A percentile compares a stretch with the other conserved stretches of the same genome.
Conservation (phyloP, 495 filamentous ascomycete genomes). For the Trichoderma asperelloides region DNA sequence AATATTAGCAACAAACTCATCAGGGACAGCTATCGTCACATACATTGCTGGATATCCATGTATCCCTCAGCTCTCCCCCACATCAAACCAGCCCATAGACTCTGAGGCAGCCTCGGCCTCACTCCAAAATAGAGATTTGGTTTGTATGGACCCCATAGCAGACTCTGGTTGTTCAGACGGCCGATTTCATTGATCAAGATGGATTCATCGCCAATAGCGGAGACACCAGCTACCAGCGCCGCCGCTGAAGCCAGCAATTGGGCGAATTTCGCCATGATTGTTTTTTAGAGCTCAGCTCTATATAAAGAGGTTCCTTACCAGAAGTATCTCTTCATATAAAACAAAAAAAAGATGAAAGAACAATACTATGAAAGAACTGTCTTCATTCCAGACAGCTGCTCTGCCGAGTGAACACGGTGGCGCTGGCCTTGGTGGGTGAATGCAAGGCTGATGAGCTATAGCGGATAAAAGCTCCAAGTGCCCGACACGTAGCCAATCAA, state of each 20-base stretch:
- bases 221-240: neutral
- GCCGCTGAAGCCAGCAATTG: conserved; percentile 3
- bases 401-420: neutral
- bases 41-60: conserved; percentile 68
- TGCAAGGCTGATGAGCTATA: neutral
- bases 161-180: conserved; percentile 65
- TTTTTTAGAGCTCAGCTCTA: neutral
- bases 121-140: conserved; percentile 96
- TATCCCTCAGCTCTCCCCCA: conserved; percentile 87
- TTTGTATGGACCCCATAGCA: conserved; percentile 94
- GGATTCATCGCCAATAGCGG: conserved; percentile 17
- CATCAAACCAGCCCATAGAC: conserved; percentile 73
- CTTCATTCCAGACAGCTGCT: neutral
- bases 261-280: conserved; percentile 4
- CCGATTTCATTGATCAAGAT: conserved; percentile 43
- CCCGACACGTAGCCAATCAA: neutral
- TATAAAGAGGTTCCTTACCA: neutral
- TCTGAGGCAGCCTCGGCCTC: conserved; percentile 76
- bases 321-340: neutral
- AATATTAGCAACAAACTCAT: neutral
- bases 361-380: neutral
- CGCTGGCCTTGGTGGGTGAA: neutral
- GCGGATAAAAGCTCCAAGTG: neutral
- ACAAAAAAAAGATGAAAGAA: neutral
- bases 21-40: conserved; percentile 22